phyloP scores from a whole-genome alignment of 129 eudicot species.

The Flaveria robusta region DNA sequence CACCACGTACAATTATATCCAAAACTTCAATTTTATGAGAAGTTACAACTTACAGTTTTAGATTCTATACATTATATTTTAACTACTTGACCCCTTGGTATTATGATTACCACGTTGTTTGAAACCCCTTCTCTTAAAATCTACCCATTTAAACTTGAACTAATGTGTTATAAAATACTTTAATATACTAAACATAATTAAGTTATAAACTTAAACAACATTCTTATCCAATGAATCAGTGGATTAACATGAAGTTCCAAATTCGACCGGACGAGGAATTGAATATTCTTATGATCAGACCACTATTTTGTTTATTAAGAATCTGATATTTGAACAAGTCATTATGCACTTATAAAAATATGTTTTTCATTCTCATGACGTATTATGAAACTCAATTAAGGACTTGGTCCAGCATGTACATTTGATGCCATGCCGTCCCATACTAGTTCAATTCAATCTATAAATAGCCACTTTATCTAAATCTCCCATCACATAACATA shows the following conservation, averaged over 20 bases:
- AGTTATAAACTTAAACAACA: too few species aligned
- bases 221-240: too few species aligned
- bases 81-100: too few species aligned
- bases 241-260: neutral
- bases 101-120: too few species aligned
- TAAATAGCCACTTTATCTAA: neutral
- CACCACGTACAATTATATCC: too few species aligned
- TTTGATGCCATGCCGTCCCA: constrained; percentile 9
- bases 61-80: too few species aligned
- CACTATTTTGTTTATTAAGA: neutral
- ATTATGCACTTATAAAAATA: neutral
- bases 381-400: neutral
- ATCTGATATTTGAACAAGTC: neutral
- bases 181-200: too few species aligned
- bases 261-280: constrained; percentile 12
- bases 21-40: too few species aligned
- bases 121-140: too few species aligned
- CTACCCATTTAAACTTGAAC: too few species aligned
- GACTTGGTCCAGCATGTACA: constrained; percentile 9
- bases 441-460: neutral
- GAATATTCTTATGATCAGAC: constrained; percentile 8
- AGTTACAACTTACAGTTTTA: too few species aligned
- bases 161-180: too few species aligned
- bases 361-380: neutral
- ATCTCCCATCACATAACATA: neutral